phyloP scores from a whole-genome alignment of 2,329 filamentous ascomycete species.

The Didymella lethalis region DNA sequence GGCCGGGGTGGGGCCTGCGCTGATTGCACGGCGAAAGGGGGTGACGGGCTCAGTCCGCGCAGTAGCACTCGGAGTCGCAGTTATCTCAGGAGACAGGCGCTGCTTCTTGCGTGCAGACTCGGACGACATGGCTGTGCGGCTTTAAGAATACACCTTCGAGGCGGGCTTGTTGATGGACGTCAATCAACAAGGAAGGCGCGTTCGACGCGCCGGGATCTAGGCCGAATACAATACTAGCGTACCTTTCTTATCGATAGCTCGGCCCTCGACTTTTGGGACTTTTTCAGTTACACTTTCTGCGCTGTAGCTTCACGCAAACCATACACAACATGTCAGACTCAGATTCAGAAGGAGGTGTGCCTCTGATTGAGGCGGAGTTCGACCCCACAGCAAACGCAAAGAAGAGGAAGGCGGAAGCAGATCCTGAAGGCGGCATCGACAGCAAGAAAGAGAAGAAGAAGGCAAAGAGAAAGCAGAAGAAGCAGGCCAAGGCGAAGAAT shows the following conservation, averaged over 20 bases:
- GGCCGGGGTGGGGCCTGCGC: conserved; percentile 45
- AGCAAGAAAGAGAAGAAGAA: conserved; percentile 48
- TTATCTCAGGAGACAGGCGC: conserved; percentile 41
- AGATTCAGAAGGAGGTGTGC: conserved; percentile 54
- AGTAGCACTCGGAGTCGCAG: conserved; percentile 35
- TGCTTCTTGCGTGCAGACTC: conserved; percentile 49
- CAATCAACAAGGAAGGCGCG: conserved; percentile 29
- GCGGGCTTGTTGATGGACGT: conserved; percentile 33
- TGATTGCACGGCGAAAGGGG: conserved; percentile 47
- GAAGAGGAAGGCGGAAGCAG: conserved; percentile 54
- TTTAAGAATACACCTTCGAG: conserved; percentile 16
- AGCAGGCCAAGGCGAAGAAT: conserved; percentile 66
- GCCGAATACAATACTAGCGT: conserved; percentile 11
- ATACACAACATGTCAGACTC: conserved; percentile 55
- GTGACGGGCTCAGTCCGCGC: conserved; percentile 38
- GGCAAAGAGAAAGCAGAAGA: conserved; percentile 61
- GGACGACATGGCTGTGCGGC: conserved; percentile 44
- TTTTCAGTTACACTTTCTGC: conserved; percentile 30
- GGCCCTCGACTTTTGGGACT: conserved; percentile 28
- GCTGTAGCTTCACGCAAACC: conserved; percentile 32
- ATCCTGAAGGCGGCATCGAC: conserved; percentile 42
- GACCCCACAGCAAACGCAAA: conserved; percentile 44
- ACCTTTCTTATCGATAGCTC: conserved; percentile 41
- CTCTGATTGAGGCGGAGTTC: conserved; percentile 54
- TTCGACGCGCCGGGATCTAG: conserved; percentile 29